Percentiles rank a stretch among this genome's conserved stretches.
These are phyloP conservation scores for Solanum virginianum DNA, from an alignment of 257 asterid species.

Conservation along the genomic window DNA sequence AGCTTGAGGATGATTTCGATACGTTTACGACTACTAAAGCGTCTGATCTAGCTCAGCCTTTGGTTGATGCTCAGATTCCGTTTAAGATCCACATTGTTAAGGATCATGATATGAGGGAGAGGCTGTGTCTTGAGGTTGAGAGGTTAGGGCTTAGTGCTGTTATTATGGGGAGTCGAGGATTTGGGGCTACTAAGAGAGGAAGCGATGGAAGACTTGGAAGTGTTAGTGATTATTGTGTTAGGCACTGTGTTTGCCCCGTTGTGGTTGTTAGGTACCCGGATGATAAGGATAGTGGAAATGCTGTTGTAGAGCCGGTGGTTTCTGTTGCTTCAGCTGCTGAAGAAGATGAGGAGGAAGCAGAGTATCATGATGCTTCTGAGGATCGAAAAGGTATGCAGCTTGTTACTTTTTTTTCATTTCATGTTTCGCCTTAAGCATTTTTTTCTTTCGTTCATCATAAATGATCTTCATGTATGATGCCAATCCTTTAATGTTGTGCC, in stretches of 20 bases:
- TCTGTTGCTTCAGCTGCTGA: conserved; percentile 54
- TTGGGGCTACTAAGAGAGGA: conserved; percentile 71
- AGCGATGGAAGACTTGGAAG: conserved; percentile 79
- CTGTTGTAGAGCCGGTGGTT: conserved; percentile 27
- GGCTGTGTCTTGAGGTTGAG: conserved; percentile 83
- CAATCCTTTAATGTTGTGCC: neutral
- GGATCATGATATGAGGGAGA: conserved; percentile 89
- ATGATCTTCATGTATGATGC: neutral
- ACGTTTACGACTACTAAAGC: conserved; percentile 62
- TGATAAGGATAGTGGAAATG: conserved; percentile 37
- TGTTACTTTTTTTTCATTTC: neutral
- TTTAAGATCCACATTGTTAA: conserved; percentile 80
- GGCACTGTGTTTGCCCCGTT: conserved; percentile 93
- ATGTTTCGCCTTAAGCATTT: neutral
- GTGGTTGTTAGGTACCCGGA: conserved; percentile 82
- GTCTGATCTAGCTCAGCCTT: conserved; percentile 67
- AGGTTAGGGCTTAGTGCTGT: conserved; percentile 77
- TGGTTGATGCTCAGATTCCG: conserved; percentile 79
- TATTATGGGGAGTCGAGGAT: conserved; percentile 87
- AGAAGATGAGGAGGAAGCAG: conserved; percentile 55
- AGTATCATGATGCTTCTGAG: conserved; percentile 67
- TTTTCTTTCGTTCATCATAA: neutral
- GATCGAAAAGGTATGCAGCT: conserved; percentile 41
- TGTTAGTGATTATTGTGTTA: conserved; percentile 92
- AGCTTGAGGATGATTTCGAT: conserved; percentile 73